These are phyloP conservation scores for Gamsiella multidivaricata DNA, from an alignment of 192 early-diverging fungal genomes.

Conservation along the genomic window DNA sequence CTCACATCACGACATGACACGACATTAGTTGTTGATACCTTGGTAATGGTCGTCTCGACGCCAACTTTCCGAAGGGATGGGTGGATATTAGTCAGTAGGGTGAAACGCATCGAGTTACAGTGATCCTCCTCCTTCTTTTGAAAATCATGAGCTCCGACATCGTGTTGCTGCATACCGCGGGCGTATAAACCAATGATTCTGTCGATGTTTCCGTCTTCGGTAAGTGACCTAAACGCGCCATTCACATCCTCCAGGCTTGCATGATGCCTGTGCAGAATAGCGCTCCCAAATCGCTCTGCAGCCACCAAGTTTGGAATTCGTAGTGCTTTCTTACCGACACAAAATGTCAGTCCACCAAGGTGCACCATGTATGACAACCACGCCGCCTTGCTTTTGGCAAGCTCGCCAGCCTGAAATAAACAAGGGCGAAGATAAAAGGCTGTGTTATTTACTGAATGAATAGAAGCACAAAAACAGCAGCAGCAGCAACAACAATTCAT, in stretches of 20 bases:
- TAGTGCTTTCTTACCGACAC: conserved; percentile 35
- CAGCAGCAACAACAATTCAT: conserved; percentile 5
- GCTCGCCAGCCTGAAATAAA: conserved; percentile 21
- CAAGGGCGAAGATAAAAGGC: conserved; percentile 7
- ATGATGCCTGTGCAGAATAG: conserved; percentile 20
- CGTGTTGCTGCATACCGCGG: conserved; percentile 15
- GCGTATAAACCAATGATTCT: conserved; percentile 19
- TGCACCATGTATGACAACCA: conserved; percentile 48
- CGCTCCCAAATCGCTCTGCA: conserved; percentile 29
- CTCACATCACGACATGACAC: conserved; percentile 13
- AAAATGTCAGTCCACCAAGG: conserved; percentile 38
- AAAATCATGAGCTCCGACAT: conserved; percentile 21
- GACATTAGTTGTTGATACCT: conserved; percentile 21
- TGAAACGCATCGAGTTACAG: conserved; percentile 34
- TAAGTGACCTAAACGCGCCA: conserved; percentile 15
- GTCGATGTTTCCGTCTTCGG: conserved; percentile 18
- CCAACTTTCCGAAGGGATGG: conserved; percentile 35
- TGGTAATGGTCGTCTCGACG: conserved; percentile 41
- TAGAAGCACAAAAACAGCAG: conserved; percentile 25
- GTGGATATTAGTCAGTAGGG: conserved; percentile 41
- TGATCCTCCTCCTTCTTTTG: conserved; percentile 40
- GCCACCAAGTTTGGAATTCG: conserved; percentile 40
- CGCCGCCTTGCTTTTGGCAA: conserved; percentile 21
- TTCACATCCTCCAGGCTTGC: conserved; percentile 25
- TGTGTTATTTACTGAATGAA: neutral